Base-by-base conservation (phyloP, 1,284 basidiomycete genomes). In the Ceratobasidium sp. region DNA sequence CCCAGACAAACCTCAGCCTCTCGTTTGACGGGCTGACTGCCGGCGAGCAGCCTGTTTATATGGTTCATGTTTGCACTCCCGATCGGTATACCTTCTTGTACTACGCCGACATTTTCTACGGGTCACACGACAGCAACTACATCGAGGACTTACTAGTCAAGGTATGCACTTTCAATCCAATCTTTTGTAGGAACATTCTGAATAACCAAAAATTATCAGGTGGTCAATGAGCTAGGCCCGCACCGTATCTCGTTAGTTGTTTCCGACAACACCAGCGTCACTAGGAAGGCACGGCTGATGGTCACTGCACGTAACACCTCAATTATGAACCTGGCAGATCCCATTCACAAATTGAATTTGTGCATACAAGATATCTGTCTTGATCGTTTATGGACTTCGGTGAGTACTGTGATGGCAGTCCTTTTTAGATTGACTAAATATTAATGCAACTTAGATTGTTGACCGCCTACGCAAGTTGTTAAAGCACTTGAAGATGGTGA, bases 1-100 rank as follows among this genome's bases (percentile, higher is more conserved):
- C 30, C 5, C 55, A 58, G 36, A 8, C 5, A 18, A 58, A 58
- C 21, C 30, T 58, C 55, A 58, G 55, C 55, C 55, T 58, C 34
- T 58, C 55, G 2, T 58, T 58, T 39, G 55, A 58, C 21, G 55
- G 55, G 18, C 30, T 58, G 16, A 58, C 30, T 21, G 18, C 55
- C n/a, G 55, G 55, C 12, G 26, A 58, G 34, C 60, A 80, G 52
- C 79, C 79, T 0, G 72, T 80, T 30, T 80, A 80, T 55, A 79
- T 77, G 0, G 45, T 77, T 5, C 80, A 81, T 71, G 73, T 76
- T 32, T 81, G 79, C 14, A 79, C 78, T 0, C 69, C 77, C 5
- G 57, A 73, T 39, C 76, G 76, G 2, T 16, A 71, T 1, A 73
- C 71, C 3, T 80, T 76, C 61, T 74, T 82, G 45, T 71, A 79